Evolutionary conservation across 352 stramenopile genomes (phyloP).

Genomic region (Phytophthora fragariaefolia): DNA sequence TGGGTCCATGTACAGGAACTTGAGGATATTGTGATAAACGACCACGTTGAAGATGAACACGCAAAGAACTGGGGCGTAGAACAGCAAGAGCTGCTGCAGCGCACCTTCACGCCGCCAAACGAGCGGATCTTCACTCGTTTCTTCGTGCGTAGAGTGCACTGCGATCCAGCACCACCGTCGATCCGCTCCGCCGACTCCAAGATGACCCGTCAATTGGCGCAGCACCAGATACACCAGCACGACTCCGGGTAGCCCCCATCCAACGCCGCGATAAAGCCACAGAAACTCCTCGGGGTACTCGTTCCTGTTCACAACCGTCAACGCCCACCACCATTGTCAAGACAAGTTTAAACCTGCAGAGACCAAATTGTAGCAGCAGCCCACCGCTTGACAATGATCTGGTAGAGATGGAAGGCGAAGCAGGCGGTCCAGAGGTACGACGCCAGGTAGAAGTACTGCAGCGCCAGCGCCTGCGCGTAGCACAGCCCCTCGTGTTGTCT

Average conservation of each 20-base stretch:
- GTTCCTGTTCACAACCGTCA: constrained; percentile 45
- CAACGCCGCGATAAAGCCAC: constrained; percentile 63
- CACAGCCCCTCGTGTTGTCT: constrained; percentile 54
- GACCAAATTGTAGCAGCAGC: too few species aligned
- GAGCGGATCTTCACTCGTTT: constrained; percentile 33
- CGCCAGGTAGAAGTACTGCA: constrained; percentile 86
- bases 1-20: constrained; percentile 67
- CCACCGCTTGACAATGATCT: constrained; percentile 82
- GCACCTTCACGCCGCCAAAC: constrained; percentile 58
- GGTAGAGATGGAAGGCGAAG: constrained; percentile 89
- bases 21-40: constrained; percentile 67
- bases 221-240: constrained; percentile 62
- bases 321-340: neutral
- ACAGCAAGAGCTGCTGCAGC: constrained; percentile 67
- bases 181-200: constrained; percentile 72
- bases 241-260: constrained; percentile 72
- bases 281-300: constrained; percentile 77
- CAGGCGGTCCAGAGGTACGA: constrained; percentile 87
- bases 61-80: constrained; percentile 66
- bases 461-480: constrained; percentile 68
- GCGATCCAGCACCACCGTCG: constrained; percentile 83
- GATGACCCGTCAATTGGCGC: constrained; percentile 70
- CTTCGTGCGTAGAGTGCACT: constrained; percentile 41
- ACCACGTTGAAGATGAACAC: constrained; percentile 76
- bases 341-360: too few species aligned